Evolutionary conservation across 1,284 basidiomycete genomes (phyloP).

Genomic region (Boletus holoroseus): DNA sequence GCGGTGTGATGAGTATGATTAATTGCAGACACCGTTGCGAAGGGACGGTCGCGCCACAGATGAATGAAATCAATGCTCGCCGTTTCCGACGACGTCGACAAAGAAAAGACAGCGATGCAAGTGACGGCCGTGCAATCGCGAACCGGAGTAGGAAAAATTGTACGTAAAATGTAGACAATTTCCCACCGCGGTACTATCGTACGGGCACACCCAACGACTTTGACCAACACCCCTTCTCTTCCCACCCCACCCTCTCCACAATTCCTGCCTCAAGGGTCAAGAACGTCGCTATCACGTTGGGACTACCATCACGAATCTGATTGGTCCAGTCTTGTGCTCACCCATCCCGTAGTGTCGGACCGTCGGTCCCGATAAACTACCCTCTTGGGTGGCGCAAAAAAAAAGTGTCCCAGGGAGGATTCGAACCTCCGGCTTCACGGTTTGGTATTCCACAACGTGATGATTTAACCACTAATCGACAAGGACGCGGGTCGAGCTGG

Average conservation of each 20-base stretch:
- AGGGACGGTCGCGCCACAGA: conserved; percentile 12
- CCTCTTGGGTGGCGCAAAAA: conserved; percentile 6
- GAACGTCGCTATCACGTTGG: neutral
- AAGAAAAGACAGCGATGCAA: conserved; percentile 6
- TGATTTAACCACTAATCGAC: conserved; percentile 43
- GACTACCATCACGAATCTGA: neutral
- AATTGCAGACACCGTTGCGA: conserved; percentile 30
- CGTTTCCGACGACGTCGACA: conserved; percentile 23
- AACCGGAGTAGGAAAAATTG: conserved; percentile 29
- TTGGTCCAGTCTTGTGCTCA: neutral
- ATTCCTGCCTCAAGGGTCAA: neutral
- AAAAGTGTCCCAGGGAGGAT: conserved; percentile 37
- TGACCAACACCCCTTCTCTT: neutral
- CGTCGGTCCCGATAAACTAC: neutral
- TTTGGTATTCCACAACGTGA: conserved; percentile 36
- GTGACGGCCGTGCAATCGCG: conserved; percentile 17
- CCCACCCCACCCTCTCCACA: neutral
- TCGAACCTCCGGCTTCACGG: conserved; percentile 40
- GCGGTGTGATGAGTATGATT: conserved; percentile 19
- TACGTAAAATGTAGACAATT: conserved; percentile 20
- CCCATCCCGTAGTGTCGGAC: neutral
- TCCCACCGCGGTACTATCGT: conserved; percentile 9
- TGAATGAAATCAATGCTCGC: conserved; percentile 6
- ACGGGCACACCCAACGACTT: neutral
- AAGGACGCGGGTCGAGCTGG: conserved; percentile 17